Percentiles rank a stretch among this genome's conserved stretches.
phyloP scores from a whole-genome alignment of 176 grass and related monocot species.

The Dendrocalamus sinicus region DNA sequence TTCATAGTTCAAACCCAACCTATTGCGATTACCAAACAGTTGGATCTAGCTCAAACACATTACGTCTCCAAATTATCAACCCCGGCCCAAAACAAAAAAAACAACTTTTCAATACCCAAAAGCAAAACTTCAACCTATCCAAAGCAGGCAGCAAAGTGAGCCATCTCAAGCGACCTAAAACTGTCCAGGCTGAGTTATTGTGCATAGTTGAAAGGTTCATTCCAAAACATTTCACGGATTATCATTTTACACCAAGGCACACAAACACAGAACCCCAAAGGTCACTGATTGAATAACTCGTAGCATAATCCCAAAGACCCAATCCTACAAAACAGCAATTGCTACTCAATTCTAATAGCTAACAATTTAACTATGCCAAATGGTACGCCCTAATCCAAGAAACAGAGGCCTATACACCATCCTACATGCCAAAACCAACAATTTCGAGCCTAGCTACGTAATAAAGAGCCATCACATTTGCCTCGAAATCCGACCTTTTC shows the following conservation, averaged over 20 bases:
- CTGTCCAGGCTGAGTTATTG: not conserved
- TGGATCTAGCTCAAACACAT: not conserved
- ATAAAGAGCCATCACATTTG: not conserved
- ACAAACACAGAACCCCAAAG: not conserved
- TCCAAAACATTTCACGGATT: not conserved
- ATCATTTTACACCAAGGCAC: not conserved
- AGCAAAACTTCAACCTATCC: not conserved
- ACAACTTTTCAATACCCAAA: not conserved
- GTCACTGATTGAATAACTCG: not conserved
- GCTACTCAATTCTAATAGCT: not conserved
- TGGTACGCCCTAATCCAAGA: not conserved
- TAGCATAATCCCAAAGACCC: not conserved
- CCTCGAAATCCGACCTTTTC: not conserved
- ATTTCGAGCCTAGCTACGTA: not conserved
- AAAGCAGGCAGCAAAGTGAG: constrained; percentile 2
- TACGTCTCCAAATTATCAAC: not conserved
- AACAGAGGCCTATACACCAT: not conserved
- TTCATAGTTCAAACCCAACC: not conserved
- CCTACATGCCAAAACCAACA: not conserved
- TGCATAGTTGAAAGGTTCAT: not conserved
- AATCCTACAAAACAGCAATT: not conserved
- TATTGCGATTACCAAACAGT: not conserved
- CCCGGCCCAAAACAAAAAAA: not conserved
- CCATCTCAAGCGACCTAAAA: not conserved
- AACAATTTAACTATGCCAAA: not conserved